A percentile compares a stretch with the other conserved stretches of the same genome.
Evolutionary conservation across 2,329 filamentous ascomycete species (phyloP).

Genomic region (Tolypocladium sp.): DNA sequence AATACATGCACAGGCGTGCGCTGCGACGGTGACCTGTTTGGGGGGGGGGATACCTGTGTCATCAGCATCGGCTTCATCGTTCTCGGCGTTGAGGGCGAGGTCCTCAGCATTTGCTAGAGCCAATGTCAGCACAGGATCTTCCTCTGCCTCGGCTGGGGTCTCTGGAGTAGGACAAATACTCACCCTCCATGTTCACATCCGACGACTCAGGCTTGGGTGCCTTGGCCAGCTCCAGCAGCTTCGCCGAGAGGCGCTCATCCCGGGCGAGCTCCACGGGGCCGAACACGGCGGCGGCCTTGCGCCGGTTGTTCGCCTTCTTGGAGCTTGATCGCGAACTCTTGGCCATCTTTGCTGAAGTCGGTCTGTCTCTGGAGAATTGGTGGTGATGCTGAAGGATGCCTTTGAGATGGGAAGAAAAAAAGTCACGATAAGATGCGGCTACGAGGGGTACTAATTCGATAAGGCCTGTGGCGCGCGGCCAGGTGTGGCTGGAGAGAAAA

Average conservation of each 20-base stretch:
- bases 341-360: constrained; percentile 54
- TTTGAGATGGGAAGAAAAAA: constrained; percentile 5
- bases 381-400: background rate
- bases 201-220: constrained; percentile 59
- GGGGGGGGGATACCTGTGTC: constrained; percentile 13
- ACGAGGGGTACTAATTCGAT: background rate
- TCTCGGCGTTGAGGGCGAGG: constrained; percentile 16
- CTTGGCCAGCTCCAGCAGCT: constrained; percentile 70
- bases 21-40: background rate
- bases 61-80: constrained; percentile 18
- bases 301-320: constrained; percentile 74
- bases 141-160: background rate
- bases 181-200: constrained; percentile 39
- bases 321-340: constrained; percentile 75
- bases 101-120: constrained; percentile 11
- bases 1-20: constrained; percentile 2
- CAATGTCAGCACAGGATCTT: background rate
- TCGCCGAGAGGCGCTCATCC: constrained; percentile 74
- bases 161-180: constrained; percentile 7
- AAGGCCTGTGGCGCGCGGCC: background rate
- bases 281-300: constrained; percentile 73
- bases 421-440: background rate
- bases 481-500: background rate
- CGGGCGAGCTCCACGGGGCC: constrained; percentile 72
- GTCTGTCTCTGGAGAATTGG: background rate